These are phyloP conservation scores for Magnaporthiopsis rhizophila DNA, from an alignment of 2,329 filamentous ascomycete genomes.

Conservation along the genomic window DNA sequence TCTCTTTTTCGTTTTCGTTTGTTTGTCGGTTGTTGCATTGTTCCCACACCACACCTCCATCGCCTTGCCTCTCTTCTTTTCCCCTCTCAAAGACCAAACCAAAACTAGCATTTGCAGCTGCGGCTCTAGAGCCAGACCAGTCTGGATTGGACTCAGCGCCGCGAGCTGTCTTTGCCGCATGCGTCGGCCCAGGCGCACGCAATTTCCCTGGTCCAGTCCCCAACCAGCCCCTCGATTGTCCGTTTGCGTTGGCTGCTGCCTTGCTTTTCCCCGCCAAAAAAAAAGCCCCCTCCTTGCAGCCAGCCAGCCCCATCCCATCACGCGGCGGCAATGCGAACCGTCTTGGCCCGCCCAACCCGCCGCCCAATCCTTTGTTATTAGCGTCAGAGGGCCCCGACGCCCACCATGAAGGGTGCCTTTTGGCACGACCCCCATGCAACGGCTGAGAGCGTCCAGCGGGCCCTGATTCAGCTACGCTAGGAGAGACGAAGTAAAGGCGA, in stretches of 20 bases:
- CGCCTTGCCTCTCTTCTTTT: no score
- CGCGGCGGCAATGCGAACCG: not conserved
- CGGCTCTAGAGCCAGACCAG: not conserved
- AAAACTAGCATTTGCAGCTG: not conserved
- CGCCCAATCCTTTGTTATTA: not conserved
- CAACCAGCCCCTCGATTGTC: not conserved
- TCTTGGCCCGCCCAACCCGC: not conserved
- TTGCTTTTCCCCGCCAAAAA: slow-evolving; percentile 5
- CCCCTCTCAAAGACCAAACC: no score
- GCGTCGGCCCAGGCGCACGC: not conserved
- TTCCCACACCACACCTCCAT: no score
- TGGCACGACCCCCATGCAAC: not conserved
- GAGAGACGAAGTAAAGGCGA: slow-evolving; percentile 6
- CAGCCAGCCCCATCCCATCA: not conserved
- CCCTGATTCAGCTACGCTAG: not conserved
- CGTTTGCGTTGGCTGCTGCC: not conserved
- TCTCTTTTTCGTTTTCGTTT: not conserved
- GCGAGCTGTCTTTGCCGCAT: not conserved
- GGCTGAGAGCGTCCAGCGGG: not conserved
- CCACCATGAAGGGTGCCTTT: not conserved
- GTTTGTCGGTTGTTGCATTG: no score
- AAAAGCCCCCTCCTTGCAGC: not conserved
- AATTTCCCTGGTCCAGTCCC: not conserved
- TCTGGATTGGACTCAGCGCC: no score
- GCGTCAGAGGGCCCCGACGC: not conserved